Percentiles rank a stretch among this genome's conserved stretches.
Conservation (phyloP, 1,284 basidiomycete species). For the Leccinum pachyderme region DNA sequence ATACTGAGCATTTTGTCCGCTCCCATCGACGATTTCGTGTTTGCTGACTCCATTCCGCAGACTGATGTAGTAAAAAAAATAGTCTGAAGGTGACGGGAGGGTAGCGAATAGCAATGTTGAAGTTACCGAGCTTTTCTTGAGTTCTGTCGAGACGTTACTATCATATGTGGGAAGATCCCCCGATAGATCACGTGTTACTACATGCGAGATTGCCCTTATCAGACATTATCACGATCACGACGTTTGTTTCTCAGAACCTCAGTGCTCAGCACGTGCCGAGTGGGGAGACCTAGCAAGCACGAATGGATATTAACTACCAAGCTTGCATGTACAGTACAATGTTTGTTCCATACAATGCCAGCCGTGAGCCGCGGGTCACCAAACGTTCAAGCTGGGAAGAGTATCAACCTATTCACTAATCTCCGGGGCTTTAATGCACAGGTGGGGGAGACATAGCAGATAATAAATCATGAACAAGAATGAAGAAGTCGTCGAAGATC, state of each 20-base stretch:
- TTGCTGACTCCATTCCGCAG: conserved; percentile 10
- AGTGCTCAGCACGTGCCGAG: no score
- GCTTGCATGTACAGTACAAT: neutral
- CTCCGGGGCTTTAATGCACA: conserved; percentile 1
- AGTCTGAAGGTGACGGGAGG: neutral
- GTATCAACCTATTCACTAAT: neutral
- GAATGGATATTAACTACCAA: neutral
- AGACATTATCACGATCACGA: no score
- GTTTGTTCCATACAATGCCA: neutral
- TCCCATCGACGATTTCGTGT: neutral
- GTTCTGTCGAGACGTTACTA: neutral
- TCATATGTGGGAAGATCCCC: neutral
- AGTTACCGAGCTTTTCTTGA: neutral
- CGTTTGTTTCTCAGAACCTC: no score
- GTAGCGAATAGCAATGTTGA: neutral
- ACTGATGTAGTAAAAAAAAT: neutral
- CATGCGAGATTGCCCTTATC: no score
- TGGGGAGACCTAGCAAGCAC: neutral
- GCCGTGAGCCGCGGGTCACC: neutral
- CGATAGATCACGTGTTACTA: neutral
- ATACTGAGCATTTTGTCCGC: conserved; percentile 8
- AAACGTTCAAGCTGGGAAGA: neutral
- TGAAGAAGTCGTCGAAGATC: neutral
- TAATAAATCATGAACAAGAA: conserved; percentile 25
- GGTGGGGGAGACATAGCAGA: conserved; percentile 1